Percentiles rank a stretch among this genome's conserved stretches.
Conservation (phyloP, 805 yeast genomes). For the Jamesozyma spencerorum region DNA sequence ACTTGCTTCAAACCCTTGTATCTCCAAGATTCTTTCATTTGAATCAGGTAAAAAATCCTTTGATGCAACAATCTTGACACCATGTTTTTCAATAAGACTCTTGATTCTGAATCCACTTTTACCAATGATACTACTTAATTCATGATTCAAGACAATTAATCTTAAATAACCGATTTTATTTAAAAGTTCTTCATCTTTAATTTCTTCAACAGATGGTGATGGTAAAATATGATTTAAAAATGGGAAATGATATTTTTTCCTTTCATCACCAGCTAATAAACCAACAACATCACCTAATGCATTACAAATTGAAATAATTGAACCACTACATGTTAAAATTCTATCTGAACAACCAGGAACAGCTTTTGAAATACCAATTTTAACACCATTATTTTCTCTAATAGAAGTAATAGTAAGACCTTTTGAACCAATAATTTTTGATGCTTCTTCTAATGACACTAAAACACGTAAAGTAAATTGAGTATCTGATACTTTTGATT, state of each 20-base stretch:
- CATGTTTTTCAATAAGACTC: constrained; percentile 47
- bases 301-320: constrained; percentile 55
- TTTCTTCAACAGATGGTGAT: constrained; percentile 23
- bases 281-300: constrained; percentile 65
- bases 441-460: constrained; percentile 79
- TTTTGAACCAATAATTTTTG: constrained; percentile 78
- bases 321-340: constrained; percentile 69
- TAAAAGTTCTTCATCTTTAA: constrained; percentile 20
- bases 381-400: constrained; percentile 65
- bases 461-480: constrained; percentile 34
- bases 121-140: constrained; percentile 85
- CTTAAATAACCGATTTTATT: constrained; percentile 38
- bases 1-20: constrained; percentile 67
- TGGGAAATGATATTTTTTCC: constrained; percentile 38
- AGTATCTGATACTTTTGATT: too few relatives aligned
- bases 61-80: constrained; percentile 78
- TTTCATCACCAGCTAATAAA: constrained; percentile 26
- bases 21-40: constrained; percentile 77
- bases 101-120: constrained; percentile 74
- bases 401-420: constrained; percentile 71
- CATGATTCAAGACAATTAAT: constrained; percentile 70
- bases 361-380: constrained; percentile 79
- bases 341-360: constrained; percentile 76
- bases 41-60: constrained; percentile 74
- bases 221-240: constrained; percentile 28